phyloP scores from a whole-genome alignment of 176 grass and related monocot species.

The Tuctoria greenei region DNA sequence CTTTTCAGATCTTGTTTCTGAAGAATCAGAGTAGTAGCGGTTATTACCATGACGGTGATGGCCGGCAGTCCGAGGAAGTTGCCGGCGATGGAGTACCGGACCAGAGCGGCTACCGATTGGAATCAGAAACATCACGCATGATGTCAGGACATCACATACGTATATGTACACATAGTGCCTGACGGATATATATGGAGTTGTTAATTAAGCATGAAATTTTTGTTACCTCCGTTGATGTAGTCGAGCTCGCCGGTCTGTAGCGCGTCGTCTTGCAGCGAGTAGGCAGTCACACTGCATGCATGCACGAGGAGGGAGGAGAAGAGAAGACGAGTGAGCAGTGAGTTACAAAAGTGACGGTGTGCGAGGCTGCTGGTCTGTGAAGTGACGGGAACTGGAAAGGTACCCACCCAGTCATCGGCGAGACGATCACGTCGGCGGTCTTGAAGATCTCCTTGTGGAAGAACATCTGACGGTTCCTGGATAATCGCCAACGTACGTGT shows the following conservation, averaged over 20 bases:
- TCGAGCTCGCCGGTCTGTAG: constrained; percentile 72
- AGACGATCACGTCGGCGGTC: constrained; percentile 88
- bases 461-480: constrained; percentile 86
- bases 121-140: not conserved
- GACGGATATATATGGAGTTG: too few relatives aligned
- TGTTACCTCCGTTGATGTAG: constrained; percentile 97
- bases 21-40: not conserved
- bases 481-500: not conserved
- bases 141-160: not conserved
- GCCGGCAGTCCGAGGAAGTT: constrained; percentile 97
- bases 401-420: constrained; percentile 80
- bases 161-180: not conserved
- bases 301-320: not conserved
- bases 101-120: constrained; percentile 53
- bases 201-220: not conserved
- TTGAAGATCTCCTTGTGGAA: constrained; percentile 96
- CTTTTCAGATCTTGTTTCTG: not conserved
- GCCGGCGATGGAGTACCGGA: constrained; percentile 92
- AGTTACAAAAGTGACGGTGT: too few relatives aligned
- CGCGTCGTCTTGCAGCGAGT: constrained; percentile 78
- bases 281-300: constrained; percentile 72
- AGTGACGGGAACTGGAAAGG: not conserved
- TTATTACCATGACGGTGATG: constrained; percentile 72
- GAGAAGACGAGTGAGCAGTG: not conserved
- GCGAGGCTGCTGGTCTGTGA: not conserved